A percentile compares a stretch with the other conserved stretches of the same genome.
Conservation (phyloP, 345 rosid species). For the Combretum micranthum region DNA sequence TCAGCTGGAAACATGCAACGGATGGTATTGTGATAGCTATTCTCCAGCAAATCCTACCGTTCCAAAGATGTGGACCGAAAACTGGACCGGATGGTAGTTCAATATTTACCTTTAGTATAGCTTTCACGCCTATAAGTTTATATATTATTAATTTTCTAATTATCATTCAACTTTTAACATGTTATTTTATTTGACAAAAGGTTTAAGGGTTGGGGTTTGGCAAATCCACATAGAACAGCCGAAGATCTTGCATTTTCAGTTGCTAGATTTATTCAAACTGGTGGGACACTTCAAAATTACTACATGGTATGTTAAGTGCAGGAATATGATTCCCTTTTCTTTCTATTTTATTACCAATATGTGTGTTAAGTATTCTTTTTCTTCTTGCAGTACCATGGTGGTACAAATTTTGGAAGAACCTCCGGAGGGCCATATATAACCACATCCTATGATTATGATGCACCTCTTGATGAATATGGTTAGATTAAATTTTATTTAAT, state of each 20-base stretch:
- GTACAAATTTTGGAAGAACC: constrained; percentile 37
- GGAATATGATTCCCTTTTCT: background rate
- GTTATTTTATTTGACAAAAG: constrained; percentile 4
- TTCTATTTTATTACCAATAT: background rate
- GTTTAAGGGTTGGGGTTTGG: constrained; percentile 35
- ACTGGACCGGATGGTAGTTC: constrained; percentile 36
- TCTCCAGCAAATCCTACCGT: constrained; percentile 16
- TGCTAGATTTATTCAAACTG: constrained; percentile 33
- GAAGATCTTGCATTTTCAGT: constrained; percentile 52
- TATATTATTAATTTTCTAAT: background rate
- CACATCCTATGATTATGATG: constrained; percentile 37
- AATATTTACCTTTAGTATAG: no score
- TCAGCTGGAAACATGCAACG: constrained; percentile 37
- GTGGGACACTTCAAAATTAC: constrained; percentile 36
- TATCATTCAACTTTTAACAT: background rate
- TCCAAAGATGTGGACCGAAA: constrained; percentile 48
- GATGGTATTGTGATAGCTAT: constrained; percentile 30
- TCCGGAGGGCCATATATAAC: constrained; percentile 40
- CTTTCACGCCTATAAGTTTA: background rate
- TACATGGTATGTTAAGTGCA: constrained; percentile 29
- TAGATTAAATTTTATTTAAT: background rate
- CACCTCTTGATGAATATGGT: constrained; percentile 39
- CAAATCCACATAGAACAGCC: constrained; percentile 26
- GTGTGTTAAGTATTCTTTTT: background rate
- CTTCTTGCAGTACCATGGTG: constrained; percentile 23